phyloP scores from a whole-genome alignment of 805 yeast species.

The Clavispora fructus region DNA sequence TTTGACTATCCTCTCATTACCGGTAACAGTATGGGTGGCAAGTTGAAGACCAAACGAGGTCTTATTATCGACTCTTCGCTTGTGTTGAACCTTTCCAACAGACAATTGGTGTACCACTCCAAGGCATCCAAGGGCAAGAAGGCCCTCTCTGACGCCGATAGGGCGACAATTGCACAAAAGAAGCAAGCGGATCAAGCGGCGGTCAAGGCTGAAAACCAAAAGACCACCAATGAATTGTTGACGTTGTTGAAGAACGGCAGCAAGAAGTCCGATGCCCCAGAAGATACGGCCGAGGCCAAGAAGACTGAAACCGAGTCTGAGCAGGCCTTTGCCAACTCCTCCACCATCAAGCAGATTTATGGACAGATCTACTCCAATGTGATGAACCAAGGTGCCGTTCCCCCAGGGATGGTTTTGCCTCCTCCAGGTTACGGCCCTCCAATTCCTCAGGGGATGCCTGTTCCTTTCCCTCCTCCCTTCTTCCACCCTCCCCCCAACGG shows the following conservation, averaged over 20 bases:
- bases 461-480: slow-evolving; percentile 34
- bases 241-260: slow-evolving; percentile 21
- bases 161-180: not conserved
- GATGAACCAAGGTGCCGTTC: slow-evolving; percentile 32
- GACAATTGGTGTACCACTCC: slow-evolving; percentile 73
- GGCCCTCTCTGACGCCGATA: slow-evolving; percentile 21
- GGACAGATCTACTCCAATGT: slow-evolving; percentile 40
- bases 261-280: not conserved
- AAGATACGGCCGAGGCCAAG: not conserved
- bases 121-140: slow-evolving; percentile 48
- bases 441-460: slow-evolving; percentile 30
- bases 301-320: slow-evolving; percentile 11
- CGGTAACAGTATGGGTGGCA: slow-evolving; percentile 78
- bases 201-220: slow-evolving; percentile 8
- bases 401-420: slow-evolving; percentile 3
- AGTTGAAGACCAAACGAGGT: slow-evolving; percentile 75
- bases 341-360: slow-evolving; percentile 37
- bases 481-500: slow-evolving; percentile 15
- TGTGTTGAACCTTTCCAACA: slow-evolving; percentile 69
- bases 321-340: slow-evolving; percentile 13
- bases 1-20: slow-evolving; percentile 82
- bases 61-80: slow-evolving; percentile 75
- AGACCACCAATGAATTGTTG: slow-evolving; percentile 23
- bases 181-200: not conserved
- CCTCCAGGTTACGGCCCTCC: not conserved